phyloP scores from a whole-genome alignment of 225 moss, liverwort and hornwort species.

The Rhytidiadelphus loreus region DNA sequence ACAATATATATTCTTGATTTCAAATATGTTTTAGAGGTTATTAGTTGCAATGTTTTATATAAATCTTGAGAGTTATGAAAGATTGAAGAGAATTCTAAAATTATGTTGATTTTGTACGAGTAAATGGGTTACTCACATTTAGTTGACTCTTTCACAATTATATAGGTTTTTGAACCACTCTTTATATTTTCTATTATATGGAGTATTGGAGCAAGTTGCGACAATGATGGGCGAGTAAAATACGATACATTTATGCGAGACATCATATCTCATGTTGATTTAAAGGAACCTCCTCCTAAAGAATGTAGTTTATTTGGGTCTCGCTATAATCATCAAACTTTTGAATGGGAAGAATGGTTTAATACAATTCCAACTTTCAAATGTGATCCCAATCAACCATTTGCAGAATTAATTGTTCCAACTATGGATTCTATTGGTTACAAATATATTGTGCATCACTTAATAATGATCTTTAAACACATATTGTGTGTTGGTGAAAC shows the following conservation, averaged over 20 bases:
- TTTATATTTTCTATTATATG: conserved; percentile 71
- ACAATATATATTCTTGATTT: background rate
- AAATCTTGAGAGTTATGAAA: no score
- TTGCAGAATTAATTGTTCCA: conserved; percentile 77
- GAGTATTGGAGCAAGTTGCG: conserved; percentile 77
- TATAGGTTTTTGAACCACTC: conserved; percentile 65
- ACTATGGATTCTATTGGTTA: conserved; percentile 70
- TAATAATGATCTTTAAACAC: conserved; percentile 60
- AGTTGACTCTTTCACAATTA: background rate
- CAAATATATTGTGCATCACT: conserved; percentile 64
- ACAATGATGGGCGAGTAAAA: conserved; percentile 58
- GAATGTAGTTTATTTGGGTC: conserved; percentile 59
- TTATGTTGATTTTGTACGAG: background rate
- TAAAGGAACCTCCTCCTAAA: conserved; percentile 46
- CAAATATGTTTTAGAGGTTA: background rate
- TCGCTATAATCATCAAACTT: conserved; percentile 33
- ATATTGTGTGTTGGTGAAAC: conserved; percentile 80
- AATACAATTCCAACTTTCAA: conserved; percentile 52
- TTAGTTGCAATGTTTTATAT: background rate
- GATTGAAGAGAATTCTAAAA: background rate
- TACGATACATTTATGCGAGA: conserved; percentile 53
- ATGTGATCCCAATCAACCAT: conserved; percentile 66
- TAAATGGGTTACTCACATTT: background rate
- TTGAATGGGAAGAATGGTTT: conserved; percentile 75
- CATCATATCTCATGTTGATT: conserved; percentile 27